These are phyloP conservation scores for Scopulariopsis brevicaulis DNA, from an alignment of 2,329 filamentous ascomycete species.

Conservation along the genomic window DNA sequence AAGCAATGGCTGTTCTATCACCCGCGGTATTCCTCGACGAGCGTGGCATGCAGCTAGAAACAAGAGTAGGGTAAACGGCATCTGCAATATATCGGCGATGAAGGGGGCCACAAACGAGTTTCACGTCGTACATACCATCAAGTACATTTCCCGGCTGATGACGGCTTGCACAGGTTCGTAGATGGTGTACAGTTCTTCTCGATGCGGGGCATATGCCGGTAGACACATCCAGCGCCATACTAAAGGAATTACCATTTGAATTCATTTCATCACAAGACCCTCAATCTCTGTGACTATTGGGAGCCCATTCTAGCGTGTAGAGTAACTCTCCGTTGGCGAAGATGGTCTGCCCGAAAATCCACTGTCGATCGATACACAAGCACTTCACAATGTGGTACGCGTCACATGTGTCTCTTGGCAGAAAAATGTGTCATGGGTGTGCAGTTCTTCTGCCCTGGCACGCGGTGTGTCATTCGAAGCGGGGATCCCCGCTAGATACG, in stretches of 20 bases:
- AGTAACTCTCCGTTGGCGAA: slow-evolving; percentile 37
- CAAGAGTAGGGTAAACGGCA: no score
- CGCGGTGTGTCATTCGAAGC: background rate
- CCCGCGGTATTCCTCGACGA: background rate
- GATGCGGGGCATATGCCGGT: no score
- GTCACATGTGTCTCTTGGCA: slow-evolving; percentile 19
- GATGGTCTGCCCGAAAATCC: slow-evolving; percentile 34
- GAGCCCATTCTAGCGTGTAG: slow-evolving; percentile 19
- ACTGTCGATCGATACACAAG: slow-evolving; percentile 28
- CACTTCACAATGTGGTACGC: slow-evolving; percentile 32
- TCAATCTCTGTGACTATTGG: no score
- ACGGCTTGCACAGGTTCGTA: no score
- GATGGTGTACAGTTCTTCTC: no score
- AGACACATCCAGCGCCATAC: no score
- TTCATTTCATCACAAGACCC: no score
- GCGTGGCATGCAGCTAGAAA: background rate
- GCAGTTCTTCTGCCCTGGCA: background rate
- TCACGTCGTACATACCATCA: no score
- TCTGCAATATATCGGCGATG: no score
- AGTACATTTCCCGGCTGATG: no score
- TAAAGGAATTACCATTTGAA: no score
- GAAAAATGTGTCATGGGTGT: background rate
- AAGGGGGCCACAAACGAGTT: no score
- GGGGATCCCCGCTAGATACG: background rate
- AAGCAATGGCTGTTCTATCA: background rate